phyloP scores from a whole-genome alignment of 306 rosid species.

The Ochetophila trinervis region DNA sequence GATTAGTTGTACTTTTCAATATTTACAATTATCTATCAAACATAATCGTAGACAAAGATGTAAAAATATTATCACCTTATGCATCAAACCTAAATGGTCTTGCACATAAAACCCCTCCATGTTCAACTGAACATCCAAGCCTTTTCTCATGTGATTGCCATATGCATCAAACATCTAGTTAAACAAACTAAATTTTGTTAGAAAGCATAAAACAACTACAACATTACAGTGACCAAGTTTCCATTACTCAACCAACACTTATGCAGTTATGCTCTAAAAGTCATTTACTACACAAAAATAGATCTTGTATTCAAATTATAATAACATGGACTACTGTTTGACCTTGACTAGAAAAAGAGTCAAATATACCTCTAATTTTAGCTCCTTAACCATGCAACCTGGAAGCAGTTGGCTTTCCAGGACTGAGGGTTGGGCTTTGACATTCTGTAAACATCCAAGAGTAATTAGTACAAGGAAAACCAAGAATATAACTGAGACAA shows the following conservation, averaged over 20 bases:
- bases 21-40: not conserved
- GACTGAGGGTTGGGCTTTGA: slow-evolving; percentile 23
- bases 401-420: slow-evolving; percentile 34
- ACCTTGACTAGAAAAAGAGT: not conserved
- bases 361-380: slow-evolving; percentile 45
- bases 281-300: not conserved
- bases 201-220: not conserved
- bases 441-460: slow-evolving; percentile 35
- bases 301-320: not conserved
- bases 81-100: slow-evolving; percentile 27
- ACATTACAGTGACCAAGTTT: slow-evolving; percentile 1
- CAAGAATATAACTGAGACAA: slow-evolving; percentile 5
- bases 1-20: too few species aligned
- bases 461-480: slow-evolving; percentile 26
- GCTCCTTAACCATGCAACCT: slow-evolving; percentile 34
- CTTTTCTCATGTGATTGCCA: slow-evolving; percentile 45
- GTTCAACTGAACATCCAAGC: slow-evolving; percentile 32
- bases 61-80: slow-evolving; percentile 30
- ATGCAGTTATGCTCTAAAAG: not conserved
- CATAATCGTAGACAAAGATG: not conserved
- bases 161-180: slow-evolving; percentile 49
- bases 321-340: not conserved
- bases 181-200: slow-evolving; percentile 2
- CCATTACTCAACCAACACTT: slow-evolving; percentile 3
- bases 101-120: slow-evolving; percentile 34